Percentiles rank a stretch among this genome's conserved stretches.
These are phyloP conservation scores for Trapa incisa DNA, from an alignment of 345 rosid genomes.

Conservation along the genomic window DNA sequence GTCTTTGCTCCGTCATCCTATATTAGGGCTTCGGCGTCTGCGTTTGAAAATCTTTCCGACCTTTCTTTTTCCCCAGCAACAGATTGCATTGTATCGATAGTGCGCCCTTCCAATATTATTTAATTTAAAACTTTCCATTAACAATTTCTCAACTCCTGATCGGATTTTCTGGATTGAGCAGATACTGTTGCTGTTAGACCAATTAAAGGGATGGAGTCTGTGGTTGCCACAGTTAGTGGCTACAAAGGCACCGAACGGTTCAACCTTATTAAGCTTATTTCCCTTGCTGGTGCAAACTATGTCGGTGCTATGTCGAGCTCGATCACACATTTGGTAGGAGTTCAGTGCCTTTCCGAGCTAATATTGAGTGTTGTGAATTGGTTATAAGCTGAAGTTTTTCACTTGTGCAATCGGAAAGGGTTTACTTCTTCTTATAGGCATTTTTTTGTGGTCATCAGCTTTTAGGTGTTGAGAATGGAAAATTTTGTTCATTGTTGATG, in stretches of 20 bases:
- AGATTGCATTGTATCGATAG: neutral
- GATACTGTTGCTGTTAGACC: constrained; percentile 8
- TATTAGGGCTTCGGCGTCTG: neutral
- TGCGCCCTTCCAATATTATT: neutral
- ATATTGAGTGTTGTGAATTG: neutral
- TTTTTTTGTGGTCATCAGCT: neutral
- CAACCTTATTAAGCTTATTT: constrained; percentile 70
- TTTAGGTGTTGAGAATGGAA: neutral
- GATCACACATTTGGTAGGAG: constrained; percentile 62
- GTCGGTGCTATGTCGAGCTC: constrained; percentile 65
- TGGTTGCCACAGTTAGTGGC: constrained; percentile 87
- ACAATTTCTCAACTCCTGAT: neutral
- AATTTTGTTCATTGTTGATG: neutral
- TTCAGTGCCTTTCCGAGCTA: neutral
- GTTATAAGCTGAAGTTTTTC: neutral
- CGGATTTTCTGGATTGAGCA: neutral
- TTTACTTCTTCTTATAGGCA: neutral
- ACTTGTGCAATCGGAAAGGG: neutral
- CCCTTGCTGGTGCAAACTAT: constrained; percentile 59
- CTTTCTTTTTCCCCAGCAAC: no score
- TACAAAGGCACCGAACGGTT: constrained; percentile 71
- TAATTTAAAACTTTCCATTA: neutral
- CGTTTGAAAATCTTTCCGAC: neutral
- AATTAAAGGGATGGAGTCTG: constrained; percentile 58
- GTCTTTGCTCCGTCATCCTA: neutral